Percentiles rank a stretch among this genome's conserved stretches.
Evolutionary conservation across 73 alveolate species (phyloP).

Genomic region (Symbiodinium natans): DNA sequence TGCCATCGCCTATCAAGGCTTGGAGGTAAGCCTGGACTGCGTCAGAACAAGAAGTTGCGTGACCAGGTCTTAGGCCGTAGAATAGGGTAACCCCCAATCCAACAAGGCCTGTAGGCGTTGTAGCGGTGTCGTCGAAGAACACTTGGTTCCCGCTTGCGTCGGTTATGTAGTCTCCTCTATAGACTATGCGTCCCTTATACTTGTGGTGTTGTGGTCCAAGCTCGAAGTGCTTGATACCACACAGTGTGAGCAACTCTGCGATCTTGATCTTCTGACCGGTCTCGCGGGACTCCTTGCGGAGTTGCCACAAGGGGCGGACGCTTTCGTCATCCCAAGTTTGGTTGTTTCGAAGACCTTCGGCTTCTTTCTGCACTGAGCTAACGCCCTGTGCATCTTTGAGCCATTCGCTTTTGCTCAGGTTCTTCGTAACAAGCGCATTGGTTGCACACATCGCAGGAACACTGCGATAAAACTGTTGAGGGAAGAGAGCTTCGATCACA

Average conservation of each 20-base stretch:
- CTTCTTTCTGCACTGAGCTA: conserved; percentile 25
- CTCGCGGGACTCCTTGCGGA: neutral
- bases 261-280: neutral
- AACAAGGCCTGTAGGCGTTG: neutral
- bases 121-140: neutral
- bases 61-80: neutral
- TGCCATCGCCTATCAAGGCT: neutral
- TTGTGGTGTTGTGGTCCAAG: neutral
- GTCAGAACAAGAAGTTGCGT: neutral
- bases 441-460: neutral
- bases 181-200: conserved; percentile 22
- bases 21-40: conserved; percentile 10
- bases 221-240: neutral
- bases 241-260: neutral
- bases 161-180: neutral
- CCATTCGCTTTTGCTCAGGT: neutral
- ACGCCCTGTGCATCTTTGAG: neutral
- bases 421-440: neutral
- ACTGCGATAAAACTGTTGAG: neutral
- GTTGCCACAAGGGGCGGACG: neutral
- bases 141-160: neutral
- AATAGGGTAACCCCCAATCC: neutral
- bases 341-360: conserved; percentile 11
- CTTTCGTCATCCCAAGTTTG: conserved; percentile 12
- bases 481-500: neutral